A percentile compares a stretch with the other conserved stretches of the same genome.
phyloP scores from a whole-genome alignment of 1,284 basidiomycete species.

The Rhodofomes roseus region DNA sequence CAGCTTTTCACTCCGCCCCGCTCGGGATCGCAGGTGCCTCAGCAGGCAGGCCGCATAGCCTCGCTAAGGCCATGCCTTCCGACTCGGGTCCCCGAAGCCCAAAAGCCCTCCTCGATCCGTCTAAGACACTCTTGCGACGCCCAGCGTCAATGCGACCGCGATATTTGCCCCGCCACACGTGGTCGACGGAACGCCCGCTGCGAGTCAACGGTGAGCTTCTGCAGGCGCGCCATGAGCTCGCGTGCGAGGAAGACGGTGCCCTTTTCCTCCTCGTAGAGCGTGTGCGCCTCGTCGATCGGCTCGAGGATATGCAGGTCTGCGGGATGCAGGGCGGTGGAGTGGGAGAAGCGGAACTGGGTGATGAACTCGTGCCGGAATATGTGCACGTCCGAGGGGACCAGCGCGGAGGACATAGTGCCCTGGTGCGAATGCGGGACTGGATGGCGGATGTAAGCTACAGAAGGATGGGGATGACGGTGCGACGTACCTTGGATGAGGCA shows the following conservation, averaged over 20 bases:
- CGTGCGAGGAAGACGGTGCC: conserved; percentile 61
- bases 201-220: conserved; percentile 25
- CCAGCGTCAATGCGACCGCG: conserved; percentile 1
- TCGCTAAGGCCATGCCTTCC: background rate
- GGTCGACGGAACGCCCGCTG: conserved; percentile 6
- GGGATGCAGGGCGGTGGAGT: conserved; percentile 33
- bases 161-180: conserved; percentile 2
- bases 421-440: conserved; percentile 17
- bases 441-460: conserved; percentile 2
- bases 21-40: background rate
- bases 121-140: background rate
- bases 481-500: conserved; percentile 36
- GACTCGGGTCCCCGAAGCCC: background rate
- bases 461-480: background rate
- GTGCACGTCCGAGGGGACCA: conserved; percentile 30
- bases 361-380: conserved; percentile 40
- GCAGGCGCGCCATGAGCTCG: conserved; percentile 50
- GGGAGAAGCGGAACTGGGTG: conserved; percentile 38
- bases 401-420: conserved; percentile 26
- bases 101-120: background rate
- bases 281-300: conserved; percentile 42
- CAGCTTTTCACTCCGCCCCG: background rate
- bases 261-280: conserved; percentile 58
- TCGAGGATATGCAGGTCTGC: conserved; percentile 52
- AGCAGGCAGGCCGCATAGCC: background rate